Evolutionary conservation across 2,329 filamentous ascomycete genomes (phyloP), one percentile per base, ranked within the genome.

Genomic region (Macrophomina tecta): DNA sequence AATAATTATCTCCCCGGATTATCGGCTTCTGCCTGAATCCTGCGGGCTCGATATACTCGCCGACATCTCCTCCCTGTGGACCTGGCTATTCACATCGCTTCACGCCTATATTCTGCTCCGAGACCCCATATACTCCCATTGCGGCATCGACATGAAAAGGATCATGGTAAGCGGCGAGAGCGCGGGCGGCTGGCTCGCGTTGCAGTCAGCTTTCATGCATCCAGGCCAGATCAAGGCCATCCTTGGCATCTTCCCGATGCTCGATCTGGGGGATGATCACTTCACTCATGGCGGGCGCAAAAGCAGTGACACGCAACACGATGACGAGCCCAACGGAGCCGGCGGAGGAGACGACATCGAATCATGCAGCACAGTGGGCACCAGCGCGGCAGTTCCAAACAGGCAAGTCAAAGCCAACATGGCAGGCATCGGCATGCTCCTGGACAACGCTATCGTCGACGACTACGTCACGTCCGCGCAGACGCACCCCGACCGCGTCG

Each of bases 21-120:
- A 87, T 74, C 83, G 84, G 8, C 79, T 86, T 3, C 68, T 84
- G n/a, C 84, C 84, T 28, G 83, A 85, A 67, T 75, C 80, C 64
- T 81, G 66, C 23, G 82, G 82, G 40, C 56, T 73, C 2, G 81
- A 86, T 16, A 82, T 85, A 66, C 75, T 85, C 30, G 71, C 78
- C 5, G 84, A 86, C 70, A 68, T 86, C 0, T 64, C 73, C 8
- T 81, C 83, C 68, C 83, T 85, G 71, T 86, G 82, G 82, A 68
- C 68, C 5, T 86, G 84, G 84, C 69, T 83, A 48, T 67, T 72
- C 48, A 69, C 60, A 8, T 67, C 68, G n/a, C 71, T 74, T 1
- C 55, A 65, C 0, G 12, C 53, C 67, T 28, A 32, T 38, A 8
- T 70, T 66, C 23, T 63, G 67, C 1, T 42, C 2, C 40, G 52